Evolutionary conservation across 495 filamentous ascomycete species (phyloP), one percentile per base, ranked within the genome.

Genomic region (Penicillium flavigenum): DNA sequence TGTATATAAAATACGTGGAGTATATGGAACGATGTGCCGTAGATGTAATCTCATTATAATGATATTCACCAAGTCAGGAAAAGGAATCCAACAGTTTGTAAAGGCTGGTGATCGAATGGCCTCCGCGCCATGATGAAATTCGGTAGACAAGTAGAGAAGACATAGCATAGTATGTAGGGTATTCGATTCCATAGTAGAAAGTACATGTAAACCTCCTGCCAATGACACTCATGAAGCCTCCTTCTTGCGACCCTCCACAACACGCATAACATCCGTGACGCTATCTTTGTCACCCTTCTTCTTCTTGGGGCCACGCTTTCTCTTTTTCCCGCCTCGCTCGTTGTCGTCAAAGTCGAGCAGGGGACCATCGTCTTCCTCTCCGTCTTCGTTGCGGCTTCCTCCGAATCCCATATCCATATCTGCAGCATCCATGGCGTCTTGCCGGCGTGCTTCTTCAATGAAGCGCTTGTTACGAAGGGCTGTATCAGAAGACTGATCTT

Each of bases 381-480:
- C 88, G 63, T 96, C 92, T 46, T 87, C 91, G 56, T 87, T 82
- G 22, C 91, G 83, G 60, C 87, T 91, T 16, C 87, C 87, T 7
- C 95, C 94, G 67, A 98, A 98, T 32, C 91, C 94, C 71, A 96
- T 78, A 63, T 98, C 94, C 76, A 98, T 82, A 72, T 98, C 94
- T 43, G 92, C 89, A 11, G 89, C 85, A 73, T 98, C 94, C 43
- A 92, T 82, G 59, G 88, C 88, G 43, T 86, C 82, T 6, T 65
- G 70, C 7, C 74, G 73, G 26, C 67, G 71, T 6, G 72, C 73
- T 44, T 85, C 81, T 61, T 89, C 83, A 10, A 96, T 74, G 75
- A 96, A 88, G 57, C 84, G 85, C 65, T 83, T 85, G 19, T 87
- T 84, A 24, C 86, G 88, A 53, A 83, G 84, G 39, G 83, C 79